These are phyloP conservation scores for Quillaja saponaria DNA, from an alignment of 306 rosid species.

Conservation along the genomic window DNA sequence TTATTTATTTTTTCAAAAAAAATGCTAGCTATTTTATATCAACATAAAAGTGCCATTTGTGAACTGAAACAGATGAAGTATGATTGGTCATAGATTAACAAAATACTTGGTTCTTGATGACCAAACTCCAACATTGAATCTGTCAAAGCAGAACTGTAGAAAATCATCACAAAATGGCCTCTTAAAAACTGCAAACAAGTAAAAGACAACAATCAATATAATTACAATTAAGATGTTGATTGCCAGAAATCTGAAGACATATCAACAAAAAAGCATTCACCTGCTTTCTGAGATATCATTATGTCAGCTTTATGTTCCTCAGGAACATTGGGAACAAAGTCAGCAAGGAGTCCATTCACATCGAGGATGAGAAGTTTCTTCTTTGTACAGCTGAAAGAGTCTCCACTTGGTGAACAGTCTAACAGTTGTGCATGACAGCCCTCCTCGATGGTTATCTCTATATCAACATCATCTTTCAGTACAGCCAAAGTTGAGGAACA, in stretches of 20 bases:
- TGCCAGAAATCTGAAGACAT: slow-evolving; percentile 21
- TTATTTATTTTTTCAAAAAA: slow-evolving; percentile 1
- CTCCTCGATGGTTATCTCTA: slow-evolving; percentile 27
- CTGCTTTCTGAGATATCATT: slow-evolving; percentile 48
- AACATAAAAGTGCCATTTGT: slow-evolving; percentile 9
- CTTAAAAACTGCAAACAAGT: slow-evolving; percentile 67
- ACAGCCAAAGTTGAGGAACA: slow-evolving; percentile 26
- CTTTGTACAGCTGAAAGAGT: slow-evolving; percentile 33
- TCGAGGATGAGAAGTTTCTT: slow-evolving; percentile 94
- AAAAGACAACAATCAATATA: slow-evolving; percentile 19
- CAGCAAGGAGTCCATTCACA: slow-evolving; percentile 89
- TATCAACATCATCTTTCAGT: slow-evolving; percentile 35
- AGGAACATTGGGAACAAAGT: slow-evolving; percentile 44
- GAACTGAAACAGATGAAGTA: slow-evolving; percentile 23
- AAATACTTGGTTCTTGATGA: slow-evolving; percentile 83
- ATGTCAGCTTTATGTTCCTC: slow-evolving; percentile 35
- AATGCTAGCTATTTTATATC: slow-evolving; percentile 21
- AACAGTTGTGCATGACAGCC: slow-evolving; percentile 32
- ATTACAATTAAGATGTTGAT: slow-evolving; percentile 27
- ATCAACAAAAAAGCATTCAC: slow-evolving; percentile 39
- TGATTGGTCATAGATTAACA: slow-evolving; percentile 29
- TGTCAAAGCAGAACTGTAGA: slow-evolving; percentile 76
- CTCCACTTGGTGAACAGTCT: slow-evolving; percentile 31
- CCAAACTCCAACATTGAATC: slow-evolving; percentile 87
- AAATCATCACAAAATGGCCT: slow-evolving; percentile 87